phyloP scores from a whole-genome alignment of 2,329 filamentous ascomycete genomes.

The Colletotrichum spaethianum region DNA sequence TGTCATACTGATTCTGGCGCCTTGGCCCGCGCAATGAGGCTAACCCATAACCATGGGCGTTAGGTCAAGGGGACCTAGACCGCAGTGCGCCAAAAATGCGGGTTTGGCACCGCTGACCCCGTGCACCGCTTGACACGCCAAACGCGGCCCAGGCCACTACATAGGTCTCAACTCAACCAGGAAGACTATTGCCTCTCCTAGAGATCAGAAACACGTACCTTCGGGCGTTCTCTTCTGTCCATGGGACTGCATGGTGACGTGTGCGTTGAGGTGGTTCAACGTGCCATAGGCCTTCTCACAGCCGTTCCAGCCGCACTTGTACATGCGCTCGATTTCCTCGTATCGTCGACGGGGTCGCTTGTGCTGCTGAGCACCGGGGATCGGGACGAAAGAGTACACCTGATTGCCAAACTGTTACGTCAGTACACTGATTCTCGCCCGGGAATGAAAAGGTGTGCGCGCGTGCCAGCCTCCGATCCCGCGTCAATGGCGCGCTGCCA shows the following conservation, averaged over 20 bases:
- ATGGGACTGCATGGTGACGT: constrained; percentile 99
- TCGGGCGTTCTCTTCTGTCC: constrained; percentile 95
- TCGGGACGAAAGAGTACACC: constrained; percentile 98
- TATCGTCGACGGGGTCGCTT: constrained; percentile 94
- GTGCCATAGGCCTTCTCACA: constrained; percentile 99
- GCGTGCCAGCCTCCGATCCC: constrained; percentile 4
- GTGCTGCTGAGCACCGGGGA: constrained; percentile 96
- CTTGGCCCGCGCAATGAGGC: constrained; percentile 59
- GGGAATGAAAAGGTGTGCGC: neutral
- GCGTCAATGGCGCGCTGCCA: too few species aligned
- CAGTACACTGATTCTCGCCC: constrained; percentile 29
- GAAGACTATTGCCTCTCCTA: neutral
- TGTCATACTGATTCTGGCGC: constrained; percentile 44
- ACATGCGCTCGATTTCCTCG: constrained; percentile 99
- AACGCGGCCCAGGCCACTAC: neutral
- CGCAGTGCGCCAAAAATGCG: neutral
- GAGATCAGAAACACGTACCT: constrained; percentile 73
- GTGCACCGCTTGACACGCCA: neutral
- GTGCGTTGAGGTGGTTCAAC: constrained; percentile 95
- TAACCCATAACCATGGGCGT: constrained; percentile 55
- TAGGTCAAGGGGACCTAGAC: constrained; percentile 10
- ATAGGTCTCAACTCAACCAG: neutral
- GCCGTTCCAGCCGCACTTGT: constrained; percentile 98
- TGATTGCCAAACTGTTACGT: constrained; percentile 57
- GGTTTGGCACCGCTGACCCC: neutral